These are phyloP conservation scores for Nowakowskiella sp. DNA, from an alignment of 192 early-diverging fungal species.

Conservation along the genomic window DNA sequence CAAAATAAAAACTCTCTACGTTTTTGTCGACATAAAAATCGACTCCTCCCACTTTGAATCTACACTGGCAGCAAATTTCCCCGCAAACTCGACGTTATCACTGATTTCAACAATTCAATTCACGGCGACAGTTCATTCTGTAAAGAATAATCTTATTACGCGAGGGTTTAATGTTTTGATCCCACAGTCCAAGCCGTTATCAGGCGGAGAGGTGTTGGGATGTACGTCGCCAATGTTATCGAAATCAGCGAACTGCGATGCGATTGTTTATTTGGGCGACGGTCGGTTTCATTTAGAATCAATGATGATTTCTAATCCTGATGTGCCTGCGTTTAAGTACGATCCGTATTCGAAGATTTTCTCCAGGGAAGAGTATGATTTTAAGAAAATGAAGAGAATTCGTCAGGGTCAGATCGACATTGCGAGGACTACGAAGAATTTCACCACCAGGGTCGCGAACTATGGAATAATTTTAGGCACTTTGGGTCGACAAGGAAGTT, in stretches of 20 bases:
- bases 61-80: slow-evolving; percentile 82
- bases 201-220: slow-evolving; percentile 91
- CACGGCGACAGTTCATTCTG: slow-evolving; percentile 71
- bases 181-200: slow-evolving; percentile 91
- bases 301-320: slow-evolving; percentile 97
- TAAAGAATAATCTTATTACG: not conserved
- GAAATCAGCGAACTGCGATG: not conserved
- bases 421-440: slow-evolving; percentile 53
- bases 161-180: slow-evolving; percentile 41
- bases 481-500: slow-evolving; percentile 90
- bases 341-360: slow-evolving; percentile 91
- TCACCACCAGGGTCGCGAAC: slow-evolving; percentile 61
- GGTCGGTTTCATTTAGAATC: slow-evolving; percentile 97
- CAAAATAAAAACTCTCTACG: slow-evolving; percentile 89
- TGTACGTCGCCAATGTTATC: slow-evolving; percentile 79
- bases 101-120: slow-evolving; percentile 96
- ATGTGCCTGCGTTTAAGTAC: slow-evolving; percentile 81
- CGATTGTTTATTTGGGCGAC: slow-evolving; percentile 61
- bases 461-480: slow-evolving; percentile 93
- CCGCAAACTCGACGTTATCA: slow-evolving; percentile 53
- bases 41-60: slow-evolving; percentile 88
- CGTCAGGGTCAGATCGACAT: slow-evolving; percentile 74
- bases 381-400: slow-evolving; percentile 82
- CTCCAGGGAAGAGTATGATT: slow-evolving; percentile 89
- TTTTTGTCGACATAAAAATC: slow-evolving; percentile 98